Base-by-base conservation (phyloP, 2,329 filamentous ascomycete species). In the Epichloe sibirici region DNA sequence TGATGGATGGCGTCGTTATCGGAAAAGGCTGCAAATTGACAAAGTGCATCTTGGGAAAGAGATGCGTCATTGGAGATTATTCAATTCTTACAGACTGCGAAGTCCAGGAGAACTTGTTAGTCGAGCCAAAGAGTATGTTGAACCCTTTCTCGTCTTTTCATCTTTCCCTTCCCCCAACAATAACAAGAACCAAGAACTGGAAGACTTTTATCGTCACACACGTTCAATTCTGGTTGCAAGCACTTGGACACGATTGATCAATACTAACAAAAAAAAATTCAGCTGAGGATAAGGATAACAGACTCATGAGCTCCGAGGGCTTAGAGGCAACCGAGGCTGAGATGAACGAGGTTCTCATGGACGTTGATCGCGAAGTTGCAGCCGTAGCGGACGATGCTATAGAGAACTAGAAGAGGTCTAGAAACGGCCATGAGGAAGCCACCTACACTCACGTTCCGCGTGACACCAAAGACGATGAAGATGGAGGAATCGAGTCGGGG, bases 1-100 rank as follows among this genome's bases (percentile, higher is more conserved):
- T 97, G 21, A 96, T 97, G 89, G 91, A 97, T 55, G 88, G 88
- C 3, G 90, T 88, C 0, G 83, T 88, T 7, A 78, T 98, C 12
- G 90, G 88, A 13, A 86, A 88, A 61, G 85, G 86, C 44, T 90
- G 85, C 63, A 89, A 89, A 66, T 73, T 97, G 49, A 93, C 87
- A 1, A 87, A 88, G 23, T 96, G 90, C 63, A 87, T 97, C 35
- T 71, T 97, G 42, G 93, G 93, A 4, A 81, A 85, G 62, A 74
- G 88, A 56, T 86, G 85, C 58, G 83, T 86, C 61, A 81, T 98
- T 59, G 90, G 91, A n/a, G 87, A 88, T 46, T 85, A 84, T 8
- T 84, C 77, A 5, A 78, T 82, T n/a, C 69, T 97, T 59, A 90
- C 85, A 51, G 88, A 95, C 55, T 96, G 90, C 61, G 90, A 97